Evolutionary conservation across 1,284 basidiomycete species (phyloP).

Genomic region (Cronartium quercuum): DNA sequence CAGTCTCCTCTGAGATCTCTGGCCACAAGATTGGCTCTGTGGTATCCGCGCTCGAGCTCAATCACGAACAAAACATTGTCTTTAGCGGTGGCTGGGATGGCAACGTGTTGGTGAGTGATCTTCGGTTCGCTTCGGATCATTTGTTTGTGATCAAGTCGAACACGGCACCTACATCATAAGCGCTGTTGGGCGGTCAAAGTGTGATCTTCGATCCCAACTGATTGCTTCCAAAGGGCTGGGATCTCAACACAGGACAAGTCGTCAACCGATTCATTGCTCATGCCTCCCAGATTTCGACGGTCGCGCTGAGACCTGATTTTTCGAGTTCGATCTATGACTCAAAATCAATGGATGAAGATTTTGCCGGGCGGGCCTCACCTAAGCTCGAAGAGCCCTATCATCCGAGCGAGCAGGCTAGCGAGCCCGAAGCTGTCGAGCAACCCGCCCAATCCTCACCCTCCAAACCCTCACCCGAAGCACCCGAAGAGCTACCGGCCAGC

Average conservation of each 20-base stretch:
- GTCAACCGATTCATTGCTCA: constrained; percentile 74
- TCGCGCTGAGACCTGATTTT: constrained; percentile 66
- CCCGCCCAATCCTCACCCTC: background rate
- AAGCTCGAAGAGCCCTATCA: constrained; percentile 28
- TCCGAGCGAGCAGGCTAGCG: constrained; percentile 31
- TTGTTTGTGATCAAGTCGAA: too few species aligned
- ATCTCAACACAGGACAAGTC: constrained; percentile 80
- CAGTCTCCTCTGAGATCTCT: constrained; percentile 3
- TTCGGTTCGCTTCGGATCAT: too few species aligned
- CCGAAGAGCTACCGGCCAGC: background rate
- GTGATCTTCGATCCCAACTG: too few species aligned
- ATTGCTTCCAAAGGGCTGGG: constrained; percentile 71
- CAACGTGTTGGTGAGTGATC: constrained; percentile 65
- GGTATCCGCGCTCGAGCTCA: constrained; percentile 75
- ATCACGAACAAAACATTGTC: constrained; percentile 72
- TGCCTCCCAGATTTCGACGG: constrained; percentile 74
- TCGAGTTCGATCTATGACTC: constrained; percentile 49
- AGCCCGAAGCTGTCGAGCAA: constrained; percentile 13
- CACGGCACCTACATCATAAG: too few species aligned
- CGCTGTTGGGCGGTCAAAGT: too few species aligned
- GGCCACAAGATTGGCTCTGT: constrained; percentile 60
- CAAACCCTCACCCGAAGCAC: background rate
- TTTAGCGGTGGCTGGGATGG: constrained; percentile 95
- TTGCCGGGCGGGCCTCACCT: constrained; percentile 40
- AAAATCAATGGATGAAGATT: constrained; percentile 43